Evolutionary conservation across 192 early-diverging fungal species (phyloP), one percentile per base, ranked within the genome.

Genomic region (Rhizophagus prolifer): DNA sequence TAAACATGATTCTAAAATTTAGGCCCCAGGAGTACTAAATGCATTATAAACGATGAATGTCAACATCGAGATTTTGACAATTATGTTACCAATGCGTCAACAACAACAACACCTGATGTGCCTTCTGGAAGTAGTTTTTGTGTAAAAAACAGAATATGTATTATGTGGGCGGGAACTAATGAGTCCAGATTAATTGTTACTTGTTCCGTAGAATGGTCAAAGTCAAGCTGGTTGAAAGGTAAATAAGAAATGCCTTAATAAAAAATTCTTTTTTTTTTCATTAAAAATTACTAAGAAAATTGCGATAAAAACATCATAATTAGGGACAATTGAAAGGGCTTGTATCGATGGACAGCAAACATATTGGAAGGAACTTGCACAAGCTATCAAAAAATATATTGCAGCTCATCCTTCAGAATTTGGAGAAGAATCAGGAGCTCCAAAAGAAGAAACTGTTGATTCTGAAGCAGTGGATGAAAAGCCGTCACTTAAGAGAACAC

Each of bases 11-110:
- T 54, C 13, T 16, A 50, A 21, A 54, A 54, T 54, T 9, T 80
- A 76, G 85, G 86, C 38, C 88, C 88, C 28, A 87, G 84, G 79
- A 82, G 84, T 9, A 89, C 88, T 23, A 88, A 87, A 78, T 87
- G 87, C 12, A 76, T 79, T 59, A 63, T 89, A 28, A 81, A 82
- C 13, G 88, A 89, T 69, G 82, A 85, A 63, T 82, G 83, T 58
- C 62, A 81, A 26, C 72, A 84, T 76, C 78, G 82, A 64, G 85
- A 89, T 78, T 80, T 82, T 76, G 77, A 85, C 28, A 74, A 85
- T 16, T 85, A 84, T 62, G 26, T 88, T 16, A 83, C 84, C 0
- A 81, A 78, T n/a, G 73, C 86, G 2, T 86, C 85, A 1, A 85
- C 82, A 12, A 87, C 88, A 0, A 81, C 83, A 28, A 89, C 88